Conservation (phyloP, 1,139 yeast genomes). For the Martiniozyma asiatica region DNA sequence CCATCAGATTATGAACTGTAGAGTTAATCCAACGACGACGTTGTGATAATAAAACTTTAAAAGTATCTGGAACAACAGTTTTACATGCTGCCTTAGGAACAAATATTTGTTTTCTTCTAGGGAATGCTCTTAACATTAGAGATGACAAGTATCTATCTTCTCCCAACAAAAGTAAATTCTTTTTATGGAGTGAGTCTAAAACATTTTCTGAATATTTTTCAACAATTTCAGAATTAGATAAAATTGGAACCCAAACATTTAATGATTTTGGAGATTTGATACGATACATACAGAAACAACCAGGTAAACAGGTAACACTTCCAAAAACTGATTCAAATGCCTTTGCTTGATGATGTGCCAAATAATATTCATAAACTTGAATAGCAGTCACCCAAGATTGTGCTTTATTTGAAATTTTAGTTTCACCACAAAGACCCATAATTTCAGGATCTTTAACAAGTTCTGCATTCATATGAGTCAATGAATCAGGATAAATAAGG, state of each 20-base stretch:
- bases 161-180: slow-evolving; percentile 79
- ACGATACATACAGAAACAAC: slow-evolving; percentile 93
- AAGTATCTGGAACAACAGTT: slow-evolving; percentile 79
- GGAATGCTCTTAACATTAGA: slow-evolving; percentile 85
- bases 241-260: slow-evolving; percentile 94
- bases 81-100: slow-evolving; percentile 94
- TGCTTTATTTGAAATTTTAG: slow-evolving; percentile 80
- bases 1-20: slow-evolving; percentile 91
- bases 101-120: slow-evolving; percentile 85
- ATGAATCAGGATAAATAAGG: slow-evolving; percentile 76
- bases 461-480: slow-evolving; percentile 88
- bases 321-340: slow-evolving; percentile 96
- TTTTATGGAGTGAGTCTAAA: slow-evolving; percentile 76
- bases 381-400: slow-evolving; percentile 89
- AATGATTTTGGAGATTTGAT: slow-evolving; percentile 86
- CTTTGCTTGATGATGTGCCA: slow-evolving; percentile 92
- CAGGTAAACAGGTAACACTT: slow-evolving; percentile 95
- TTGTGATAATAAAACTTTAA: slow-evolving; percentile 76
- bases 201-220: slow-evolving; percentile 89
- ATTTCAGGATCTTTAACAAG: slow-evolving; percentile 83
- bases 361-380: slow-evolving; percentile 92
- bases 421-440: slow-evolving; percentile 97
- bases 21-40: slow-evolving; percentile 99
- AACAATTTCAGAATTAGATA: slow-evolving; percentile 93
- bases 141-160: slow-evolving; percentile 88